Conservation (phyloP, 129 eudicot genomes). For the Ambrosia trifida region DNA sequence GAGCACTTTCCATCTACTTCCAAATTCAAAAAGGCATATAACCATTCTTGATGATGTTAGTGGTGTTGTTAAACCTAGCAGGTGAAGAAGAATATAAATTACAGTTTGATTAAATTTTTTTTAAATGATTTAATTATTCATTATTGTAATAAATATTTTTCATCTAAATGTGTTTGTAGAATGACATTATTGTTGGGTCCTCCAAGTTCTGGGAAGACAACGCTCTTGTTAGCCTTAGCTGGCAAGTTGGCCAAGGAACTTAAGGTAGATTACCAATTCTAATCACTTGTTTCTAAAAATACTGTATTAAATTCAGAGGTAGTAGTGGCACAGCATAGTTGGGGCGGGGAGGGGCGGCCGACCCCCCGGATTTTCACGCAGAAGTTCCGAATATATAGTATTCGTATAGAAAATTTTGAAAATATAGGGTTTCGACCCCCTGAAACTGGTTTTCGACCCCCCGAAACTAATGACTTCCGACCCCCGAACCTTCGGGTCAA, state of each 20-base stretch:
- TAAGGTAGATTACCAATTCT: slow-evolving; percentile 37
- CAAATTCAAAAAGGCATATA: slow-evolving; percentile 55
- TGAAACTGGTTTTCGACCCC: no score
- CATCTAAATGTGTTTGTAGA: slow-evolving; percentile 41
- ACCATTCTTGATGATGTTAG: slow-evolving; percentile 72
- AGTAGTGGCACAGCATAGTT: no score
- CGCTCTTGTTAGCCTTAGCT: slow-evolving; percentile 64
- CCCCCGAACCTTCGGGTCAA: no score
- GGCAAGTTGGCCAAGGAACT: slow-evolving; percentile 66
- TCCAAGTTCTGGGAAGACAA: slow-evolving; percentile 93
- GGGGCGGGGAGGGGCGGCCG: no score
- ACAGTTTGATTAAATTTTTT: background rate
- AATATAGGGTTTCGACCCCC: no score
- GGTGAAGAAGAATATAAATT: slow-evolving; percentile 36
- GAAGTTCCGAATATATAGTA: no score
- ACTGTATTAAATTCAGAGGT: background rate
- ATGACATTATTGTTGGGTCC: slow-evolving; percentile 91
- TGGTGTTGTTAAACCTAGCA: slow-evolving; percentile 81
- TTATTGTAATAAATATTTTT: background rate
- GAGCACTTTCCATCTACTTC: slow-evolving; percentile 48
- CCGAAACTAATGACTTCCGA: no score
- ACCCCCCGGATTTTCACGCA: no score
- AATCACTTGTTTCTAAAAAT: background rate
- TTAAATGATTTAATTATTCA: background rate
- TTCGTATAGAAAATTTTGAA: no score